phyloP scores from a whole-genome alignment of 148 eudicot species.

The Agrostemma githago region DNA sequence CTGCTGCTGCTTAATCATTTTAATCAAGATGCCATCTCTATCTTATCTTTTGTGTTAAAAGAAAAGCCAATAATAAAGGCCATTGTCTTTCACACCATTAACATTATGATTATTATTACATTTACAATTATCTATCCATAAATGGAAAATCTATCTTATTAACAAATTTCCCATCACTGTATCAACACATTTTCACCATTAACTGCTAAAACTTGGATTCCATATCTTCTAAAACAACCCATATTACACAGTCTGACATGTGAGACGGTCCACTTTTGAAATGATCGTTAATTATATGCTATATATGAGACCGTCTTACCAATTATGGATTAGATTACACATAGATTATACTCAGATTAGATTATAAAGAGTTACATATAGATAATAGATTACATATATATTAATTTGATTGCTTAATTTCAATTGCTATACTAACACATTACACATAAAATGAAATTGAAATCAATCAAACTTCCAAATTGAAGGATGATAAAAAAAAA shows the following conservation, averaged over 20 bases:
- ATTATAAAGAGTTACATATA: no score
- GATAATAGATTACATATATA: no score
- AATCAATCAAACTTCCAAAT: no score
- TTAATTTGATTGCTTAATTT: no score
- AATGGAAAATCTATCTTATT: background rate
- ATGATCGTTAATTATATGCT: no score
- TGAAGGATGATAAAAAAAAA: background rate
- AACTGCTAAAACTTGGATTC: background rate
- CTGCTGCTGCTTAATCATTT: no score
- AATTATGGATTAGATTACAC: no score
- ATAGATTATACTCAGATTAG: no score
- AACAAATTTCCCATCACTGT: background rate
- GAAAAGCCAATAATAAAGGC: slow-evolving; percentile 6
- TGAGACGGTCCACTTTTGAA: no score
- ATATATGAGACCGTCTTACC: no score
- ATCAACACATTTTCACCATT: background rate
- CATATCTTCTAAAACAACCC: background rate
- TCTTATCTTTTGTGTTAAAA: background rate
- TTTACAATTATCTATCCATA: background rate
- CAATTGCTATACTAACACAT: no score
- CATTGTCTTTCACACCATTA: background rate
- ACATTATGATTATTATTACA: background rate
- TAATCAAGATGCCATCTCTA: slow-evolving; percentile 3
- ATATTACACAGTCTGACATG: background rate
- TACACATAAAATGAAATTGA: no score